A percentile compares a stretch with the other conserved stretches of the same genome.
phyloP scores from a whole-genome alignment of 768 basidiomycete species.

The Pleurotus giganteus region DNA sequence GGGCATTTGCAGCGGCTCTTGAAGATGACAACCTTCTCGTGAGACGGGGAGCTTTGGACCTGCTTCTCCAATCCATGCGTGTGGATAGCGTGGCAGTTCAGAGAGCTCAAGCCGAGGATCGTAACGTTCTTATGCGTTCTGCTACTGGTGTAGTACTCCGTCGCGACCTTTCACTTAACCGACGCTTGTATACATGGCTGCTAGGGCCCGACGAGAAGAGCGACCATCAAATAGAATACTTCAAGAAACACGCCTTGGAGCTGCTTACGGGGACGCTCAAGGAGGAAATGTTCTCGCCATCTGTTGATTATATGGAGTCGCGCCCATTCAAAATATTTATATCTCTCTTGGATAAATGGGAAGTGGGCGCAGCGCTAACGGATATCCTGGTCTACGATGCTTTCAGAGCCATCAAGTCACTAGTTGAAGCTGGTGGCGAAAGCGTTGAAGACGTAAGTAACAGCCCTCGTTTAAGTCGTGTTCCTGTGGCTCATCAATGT shows the following conservation, averaged over 20 bases:
- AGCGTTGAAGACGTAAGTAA: conserved; percentile 62
- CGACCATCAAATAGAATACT: conserved; percentile 70
- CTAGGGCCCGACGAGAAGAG: conserved; percentile 79
- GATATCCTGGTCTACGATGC: conserved; percentile 78
- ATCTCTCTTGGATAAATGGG: conserved; percentile 95
- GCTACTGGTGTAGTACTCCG: conserved; percentile 88
- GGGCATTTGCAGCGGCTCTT: conserved; percentile 87
- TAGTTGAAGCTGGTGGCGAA: conserved; percentile 51
- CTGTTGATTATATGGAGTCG: conserved; percentile 71
- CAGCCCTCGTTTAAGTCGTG: not conserved
- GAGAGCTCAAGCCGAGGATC: conserved; percentile 69
- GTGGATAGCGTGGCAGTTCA: conserved; percentile 71
- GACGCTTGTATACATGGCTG: conserved; percentile 91
- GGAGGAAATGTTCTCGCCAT: conserved; percentile 76
- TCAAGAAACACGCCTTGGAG: conserved; percentile 68
- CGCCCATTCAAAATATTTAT: conserved; percentile 96
- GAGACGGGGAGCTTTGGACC: conserved; percentile 80
- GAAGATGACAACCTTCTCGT: conserved; percentile 94
- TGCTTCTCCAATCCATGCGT: conserved; percentile 73
- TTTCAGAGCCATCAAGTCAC: conserved; percentile 65
- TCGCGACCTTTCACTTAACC: conserved; percentile 88
- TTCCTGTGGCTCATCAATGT: conserved; percentile 5
- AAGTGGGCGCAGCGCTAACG: conserved; percentile 82
- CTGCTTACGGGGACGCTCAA: conserved; percentile 69
- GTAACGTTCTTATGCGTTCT: conserved; percentile 80